Evolutionary conservation across 1,139 yeast species (phyloP), one percentile per base, ranked within the genome.

Genomic region (Pichia cactophila): DNA sequence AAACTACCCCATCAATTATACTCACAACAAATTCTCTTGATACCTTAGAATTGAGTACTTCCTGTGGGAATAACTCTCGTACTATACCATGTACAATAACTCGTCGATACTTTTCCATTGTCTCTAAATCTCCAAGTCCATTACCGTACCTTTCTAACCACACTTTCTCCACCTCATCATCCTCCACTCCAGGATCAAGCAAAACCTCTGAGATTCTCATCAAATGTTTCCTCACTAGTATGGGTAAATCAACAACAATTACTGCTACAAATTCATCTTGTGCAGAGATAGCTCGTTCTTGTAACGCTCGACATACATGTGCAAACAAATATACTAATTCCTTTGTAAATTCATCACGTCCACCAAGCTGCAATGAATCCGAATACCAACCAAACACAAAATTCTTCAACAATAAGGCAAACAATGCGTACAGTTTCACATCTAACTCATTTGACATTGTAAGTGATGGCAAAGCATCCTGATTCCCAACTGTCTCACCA

Each of bases 301-400:
- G 74, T 9, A 74, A 36, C 20, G 61, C 59, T 40, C 72, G 59
- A 5, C 69, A 65, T n/a, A 73, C 54, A 43, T 69, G 71, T 0
- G 76, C 70, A 9, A 67, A 50, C 1, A 70, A 61, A 16, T 62
- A 61, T 0, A 73, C 58, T 3, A 75, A 52, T 48, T 74, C 78
- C 26, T 53, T 55, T 9, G 66, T 56, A 49, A 76, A 70, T 41
- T 69, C 69, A 6, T 66, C 65, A 45, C 72, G 75, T 42, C 67
- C 71, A 7, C 74, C 68, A 17, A 74, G 58, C 0, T 57, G 43
- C 10, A 62, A 45, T 26, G 60, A 58, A 2, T 38, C 44, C 2
- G 28, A 11, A 54, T 75, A 75, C 81, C 81, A 77, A 6, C 68
- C 59, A 28, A 65, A 62, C 3, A 77, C 68, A 56, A 77, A 76